phyloP scores from a whole-genome alignment of 768 basidiomycete species.

The Lactarius sp. region DNA sequence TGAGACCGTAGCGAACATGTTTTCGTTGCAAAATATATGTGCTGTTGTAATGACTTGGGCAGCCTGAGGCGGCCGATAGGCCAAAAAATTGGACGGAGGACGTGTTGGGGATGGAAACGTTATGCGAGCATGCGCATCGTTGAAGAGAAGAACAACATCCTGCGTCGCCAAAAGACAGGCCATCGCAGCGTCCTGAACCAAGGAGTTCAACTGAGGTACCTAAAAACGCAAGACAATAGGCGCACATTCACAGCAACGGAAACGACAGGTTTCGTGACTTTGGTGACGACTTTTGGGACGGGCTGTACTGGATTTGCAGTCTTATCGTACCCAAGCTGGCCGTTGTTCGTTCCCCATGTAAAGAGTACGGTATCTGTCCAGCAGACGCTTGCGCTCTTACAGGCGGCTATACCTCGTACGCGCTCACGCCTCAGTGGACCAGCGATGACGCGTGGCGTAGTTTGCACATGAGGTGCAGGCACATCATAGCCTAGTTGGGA shows the following conservation, averaged over 20 bases:
- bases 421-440: constrained; percentile 73
- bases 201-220: background rate
- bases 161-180: constrained; percentile 71
- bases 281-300: constrained; percentile 74
- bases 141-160: constrained; percentile 82
- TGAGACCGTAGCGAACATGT: constrained; percentile 76
- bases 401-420: constrained; percentile 80
- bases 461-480: constrained; percentile 60
- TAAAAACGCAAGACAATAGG: constrained; percentile 17
- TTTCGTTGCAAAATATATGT: constrained; percentile 77
- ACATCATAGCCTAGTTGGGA: constrained; percentile 83
- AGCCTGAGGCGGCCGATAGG: constrained; percentile 80
- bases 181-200: constrained; percentile 69
- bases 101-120: constrained; percentile 67
- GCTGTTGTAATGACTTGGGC: constrained; percentile 62
- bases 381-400: constrained; percentile 81
- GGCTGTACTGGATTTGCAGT: constrained; percentile 68
- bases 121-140: constrained; percentile 70
- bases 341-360: constrained; percentile 92
- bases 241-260: constrained; percentile 71
- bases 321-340: constrained; percentile 88
- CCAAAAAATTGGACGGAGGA: constrained; percentile 31
- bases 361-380: constrained; percentile 72
- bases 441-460: constrained; percentile 65
- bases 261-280: constrained; percentile 62